These are phyloP conservation scores for Corinectria fuckeliana DNA, from an alignment of 2,329 filamentous ascomycete genomes.

Conservation along the genomic window DNA sequence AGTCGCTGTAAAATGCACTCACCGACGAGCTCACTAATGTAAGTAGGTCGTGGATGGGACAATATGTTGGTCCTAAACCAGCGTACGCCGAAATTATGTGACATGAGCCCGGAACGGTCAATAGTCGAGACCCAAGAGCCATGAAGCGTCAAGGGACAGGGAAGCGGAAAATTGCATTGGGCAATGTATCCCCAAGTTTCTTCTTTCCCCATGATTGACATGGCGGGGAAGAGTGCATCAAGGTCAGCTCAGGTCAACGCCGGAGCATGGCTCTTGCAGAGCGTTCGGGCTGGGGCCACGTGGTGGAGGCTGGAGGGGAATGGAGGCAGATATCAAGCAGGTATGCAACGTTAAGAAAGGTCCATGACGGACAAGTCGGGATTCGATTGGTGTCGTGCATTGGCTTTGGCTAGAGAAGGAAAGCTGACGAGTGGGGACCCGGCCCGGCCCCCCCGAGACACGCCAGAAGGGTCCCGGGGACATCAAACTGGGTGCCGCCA, in stretches of 20 bases:
- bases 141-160: slow-evolving; percentile 10
- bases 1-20: neutral
- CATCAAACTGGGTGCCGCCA: no score
- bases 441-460: slow-evolving; percentile 38
- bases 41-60: no score
- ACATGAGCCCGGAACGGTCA: slow-evolving; percentile 5
- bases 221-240: neutral
- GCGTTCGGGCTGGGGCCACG: slow-evolving; percentile 14
- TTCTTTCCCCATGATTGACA: slow-evolving; percentile 1
- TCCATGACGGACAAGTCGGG: slow-evolving; percentile 9
- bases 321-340: slow-evolving; percentile 14
- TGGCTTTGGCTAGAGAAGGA: slow-evolving; percentile 1
- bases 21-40: neutral
- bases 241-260: neutral
- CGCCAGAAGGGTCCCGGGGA: slow-evolving; percentile 28
- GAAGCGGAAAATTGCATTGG: slow-evolving; percentile 5
- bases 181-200: neutral
- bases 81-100: neutral
- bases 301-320: slow-evolving; percentile 7
- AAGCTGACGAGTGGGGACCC: slow-evolving; percentile 36
- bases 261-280: neutral
- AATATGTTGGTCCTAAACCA: neutral
- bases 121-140: neutral
- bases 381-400: neutral
- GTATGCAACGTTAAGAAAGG: neutral